Percentiles rank a stretch among this genome's conserved stretches.
These are phyloP conservation scores for Pholiota conissans DNA, from an alignment of 768 basidiomycete species.

Conservation along the genomic window DNA sequence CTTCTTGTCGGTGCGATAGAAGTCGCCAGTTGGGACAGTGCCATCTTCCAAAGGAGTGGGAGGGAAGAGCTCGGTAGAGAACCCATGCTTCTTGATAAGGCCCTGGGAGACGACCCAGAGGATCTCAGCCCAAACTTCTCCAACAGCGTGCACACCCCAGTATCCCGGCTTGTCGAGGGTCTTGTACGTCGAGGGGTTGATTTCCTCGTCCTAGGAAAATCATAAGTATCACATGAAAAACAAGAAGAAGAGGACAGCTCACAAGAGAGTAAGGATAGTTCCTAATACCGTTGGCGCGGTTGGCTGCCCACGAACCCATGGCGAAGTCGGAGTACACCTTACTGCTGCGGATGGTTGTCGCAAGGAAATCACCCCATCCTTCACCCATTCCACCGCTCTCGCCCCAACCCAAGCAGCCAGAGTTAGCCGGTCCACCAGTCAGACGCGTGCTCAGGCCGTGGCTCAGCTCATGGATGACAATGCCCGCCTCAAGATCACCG, in stretches of 20 bases:
- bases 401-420: slow-evolving; percentile 93
- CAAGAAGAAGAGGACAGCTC: slow-evolving; percentile 14
- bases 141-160: slow-evolving; percentile 91
- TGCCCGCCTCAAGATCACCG: slow-evolving; percentile 94
- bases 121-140: slow-evolving; percentile 95
- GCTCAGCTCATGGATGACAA: slow-evolving; percentile 87
- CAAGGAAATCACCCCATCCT: slow-evolving; percentile 94
- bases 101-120: slow-evolving; percentile 78
- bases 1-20: slow-evolving; percentile 59
- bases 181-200: slow-evolving; percentile 94
- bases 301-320: slow-evolving; percentile 97
- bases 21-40: slow-evolving; percentile 65
- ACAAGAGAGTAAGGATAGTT: slow-evolving; percentile 85
- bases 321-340: slow-evolving; percentile 73
- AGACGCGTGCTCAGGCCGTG: slow-evolving; percentile 94
- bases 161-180: slow-evolving; percentile 92
- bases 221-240: neutral
- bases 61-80: slow-evolving; percentile 77
- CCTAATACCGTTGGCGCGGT: slow-evolving; percentile 72
- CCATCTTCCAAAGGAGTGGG: slow-evolving; percentile 67
- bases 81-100: slow-evolving; percentile 83
- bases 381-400: slow-evolving; percentile 98
- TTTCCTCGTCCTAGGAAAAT: slow-evolving; percentile 57
- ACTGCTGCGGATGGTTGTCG: slow-evolving; percentile 82
- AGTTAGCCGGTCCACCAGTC: slow-evolving; percentile 92